A percentile compares a stretch with the other conserved stretches of the same genome.
These are phyloP conservation scores for Lolium rigidum DNA, from an alignment of 176 grass and related monocot genomes.

Conservation along the genomic window DNA sequence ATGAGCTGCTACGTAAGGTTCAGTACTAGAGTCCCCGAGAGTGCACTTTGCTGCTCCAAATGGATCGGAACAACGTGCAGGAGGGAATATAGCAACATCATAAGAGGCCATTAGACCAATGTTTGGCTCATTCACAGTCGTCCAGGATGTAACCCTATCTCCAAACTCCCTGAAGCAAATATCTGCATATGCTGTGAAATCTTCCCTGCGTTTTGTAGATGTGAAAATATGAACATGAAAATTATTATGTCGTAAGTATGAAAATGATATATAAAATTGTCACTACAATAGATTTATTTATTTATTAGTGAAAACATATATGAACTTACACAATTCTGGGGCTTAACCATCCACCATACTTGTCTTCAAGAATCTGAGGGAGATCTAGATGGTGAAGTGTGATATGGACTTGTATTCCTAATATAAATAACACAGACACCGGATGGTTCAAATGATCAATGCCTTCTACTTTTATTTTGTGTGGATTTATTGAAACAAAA, in stretches of 20 bases:
- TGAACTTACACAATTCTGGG: slow-evolving; percentile 52
- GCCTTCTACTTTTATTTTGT: neutral
- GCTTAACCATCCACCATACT: slow-evolving; percentile 79
- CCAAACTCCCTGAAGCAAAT: slow-evolving; percentile 73
- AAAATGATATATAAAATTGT: neutral
- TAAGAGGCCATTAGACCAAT: neutral
- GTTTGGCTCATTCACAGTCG: slow-evolving; percentile 58
- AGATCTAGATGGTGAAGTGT: slow-evolving; percentile 62
- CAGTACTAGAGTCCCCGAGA: slow-evolving; percentile 53
- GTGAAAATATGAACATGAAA: neutral
- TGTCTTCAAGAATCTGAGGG: slow-evolving; percentile 62
- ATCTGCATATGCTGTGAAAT: slow-evolving; percentile 71
- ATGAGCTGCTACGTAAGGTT: slow-evolving; percentile 67
- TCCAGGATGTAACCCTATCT: slow-evolving; percentile 68
- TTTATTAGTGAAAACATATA: neutral
- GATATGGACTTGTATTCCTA: slow-evolving; percentile 60
- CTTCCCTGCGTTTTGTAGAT: slow-evolving; percentile 45
- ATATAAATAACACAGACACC: neutral
- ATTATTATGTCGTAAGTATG: slow-evolving; percentile 14
- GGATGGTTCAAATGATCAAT: neutral
- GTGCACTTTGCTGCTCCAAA: slow-evolving; percentile 59
- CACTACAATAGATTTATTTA: neutral
- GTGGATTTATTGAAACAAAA: neutral
- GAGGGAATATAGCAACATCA: slow-evolving; percentile 45
- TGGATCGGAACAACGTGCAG: slow-evolving; percentile 59